Evolutionary conservation across 2,329 filamentous ascomycete species (phyloP).

Genomic region (Coniochaeta prunicola): DNA sequence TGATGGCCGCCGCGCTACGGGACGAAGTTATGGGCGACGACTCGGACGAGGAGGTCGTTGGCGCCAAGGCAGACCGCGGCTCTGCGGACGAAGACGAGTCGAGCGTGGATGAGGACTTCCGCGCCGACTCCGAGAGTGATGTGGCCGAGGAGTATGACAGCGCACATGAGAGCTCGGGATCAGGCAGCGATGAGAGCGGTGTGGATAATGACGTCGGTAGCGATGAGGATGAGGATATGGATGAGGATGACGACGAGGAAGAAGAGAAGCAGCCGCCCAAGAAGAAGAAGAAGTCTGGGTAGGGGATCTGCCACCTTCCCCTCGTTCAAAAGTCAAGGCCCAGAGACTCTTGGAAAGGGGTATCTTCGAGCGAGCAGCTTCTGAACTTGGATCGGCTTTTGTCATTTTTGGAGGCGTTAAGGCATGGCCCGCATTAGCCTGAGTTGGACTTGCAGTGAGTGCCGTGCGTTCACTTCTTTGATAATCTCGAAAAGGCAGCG

Average conservation of each 20-base stretch:
- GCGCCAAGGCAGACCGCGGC: conserved; percentile 66
- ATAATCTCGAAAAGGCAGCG: not conserved
- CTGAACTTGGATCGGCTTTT: not conserved
- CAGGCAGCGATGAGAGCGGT: conserved; percentile 58
- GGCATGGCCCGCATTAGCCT: not conserved
- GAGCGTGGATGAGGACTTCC: conserved; percentile 93
- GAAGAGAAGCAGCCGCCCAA: conserved; percentile 23
- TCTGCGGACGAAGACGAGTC: conserved; percentile 95
- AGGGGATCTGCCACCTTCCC: not conserved
- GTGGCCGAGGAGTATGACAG: conserved; percentile 96
- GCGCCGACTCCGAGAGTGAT: conserved; percentile 84
- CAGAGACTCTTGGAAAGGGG: not conserved
- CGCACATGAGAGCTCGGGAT: conserved; percentile 77
- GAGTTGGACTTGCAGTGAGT: not conserved
- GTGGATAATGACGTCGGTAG: conserved; percentile 42
- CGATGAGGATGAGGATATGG: conserved; percentile 39
- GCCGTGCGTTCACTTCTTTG: not conserved
- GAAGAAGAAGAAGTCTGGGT: conserved; percentile 32
- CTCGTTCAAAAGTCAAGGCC: no score
- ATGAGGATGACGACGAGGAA: conserved; percentile 30
- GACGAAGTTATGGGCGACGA: conserved; percentile 76
- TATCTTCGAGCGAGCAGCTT: not conserved
- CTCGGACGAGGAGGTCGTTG: conserved; percentile 76
- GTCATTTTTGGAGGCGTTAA: not conserved
- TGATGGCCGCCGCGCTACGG: conserved; percentile 73